These are phyloP conservation scores for Trichoderma brevicompactum DNA, from an alignment of 2,329 filamentous ascomycete species.

Conservation along the genomic window DNA sequence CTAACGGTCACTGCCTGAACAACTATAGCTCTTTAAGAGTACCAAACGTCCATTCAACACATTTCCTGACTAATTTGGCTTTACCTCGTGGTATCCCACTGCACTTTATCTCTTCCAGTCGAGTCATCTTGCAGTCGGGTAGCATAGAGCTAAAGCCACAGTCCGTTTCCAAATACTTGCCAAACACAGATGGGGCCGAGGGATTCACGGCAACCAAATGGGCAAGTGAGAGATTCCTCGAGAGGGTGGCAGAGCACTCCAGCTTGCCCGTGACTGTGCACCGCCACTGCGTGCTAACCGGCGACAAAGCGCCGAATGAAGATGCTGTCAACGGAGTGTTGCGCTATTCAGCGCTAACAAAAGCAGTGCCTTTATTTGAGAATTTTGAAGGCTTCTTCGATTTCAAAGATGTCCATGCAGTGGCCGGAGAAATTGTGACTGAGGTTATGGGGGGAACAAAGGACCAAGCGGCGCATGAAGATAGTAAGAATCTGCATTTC, in stretches of 20 bases:
- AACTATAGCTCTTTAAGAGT: neutral
- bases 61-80: neutral
- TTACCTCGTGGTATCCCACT: neutral
- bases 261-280: neutral
- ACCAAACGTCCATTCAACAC: neutral
- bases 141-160: neutral
- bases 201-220: constrained; percentile 12
- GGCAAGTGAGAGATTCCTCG: constrained; percentile 15
- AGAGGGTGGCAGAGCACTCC: neutral
- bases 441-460: neutral
- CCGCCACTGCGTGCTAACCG: neutral
- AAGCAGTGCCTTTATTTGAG: neutral
- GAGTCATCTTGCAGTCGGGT: neutral
- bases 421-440: neutral
- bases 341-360: neutral
- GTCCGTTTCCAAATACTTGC: neutral
- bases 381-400: neutral
- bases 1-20: neutral
- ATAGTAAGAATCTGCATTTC: neutral
- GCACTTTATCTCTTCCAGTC: neutral
- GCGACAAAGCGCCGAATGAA: neutral
- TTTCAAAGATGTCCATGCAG: neutral
- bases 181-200: neutral
- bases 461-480: neutral
- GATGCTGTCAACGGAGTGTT: neutral